Percentiles rank a stretch among this genome's conserved stretches.
Evolutionary conservation across 2,329 filamentous ascomycete genomes (phyloP).

Genomic region (Aspergillus melleus): DNA sequence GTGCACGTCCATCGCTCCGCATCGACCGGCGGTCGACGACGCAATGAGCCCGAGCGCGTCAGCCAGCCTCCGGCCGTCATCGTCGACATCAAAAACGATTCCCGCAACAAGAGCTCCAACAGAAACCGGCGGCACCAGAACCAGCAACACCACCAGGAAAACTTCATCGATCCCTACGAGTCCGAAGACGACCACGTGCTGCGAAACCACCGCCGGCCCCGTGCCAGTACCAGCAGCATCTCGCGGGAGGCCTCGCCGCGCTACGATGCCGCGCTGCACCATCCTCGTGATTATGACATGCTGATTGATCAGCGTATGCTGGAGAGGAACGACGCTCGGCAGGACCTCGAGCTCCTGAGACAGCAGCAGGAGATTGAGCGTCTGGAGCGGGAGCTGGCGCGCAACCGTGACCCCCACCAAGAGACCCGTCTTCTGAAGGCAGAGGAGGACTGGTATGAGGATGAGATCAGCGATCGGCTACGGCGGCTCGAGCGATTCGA

Average conservation of each 20-base stretch:
- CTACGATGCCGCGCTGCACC: slow-evolving; percentile 9
- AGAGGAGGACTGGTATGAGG: slow-evolving; percentile 47
- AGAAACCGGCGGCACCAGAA: slow-evolving; percentile 22
- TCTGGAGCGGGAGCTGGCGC: slow-evolving; percentile 34
- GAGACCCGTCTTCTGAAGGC: slow-evolving; percentile 33
- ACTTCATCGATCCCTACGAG: slow-evolving; percentile 22
- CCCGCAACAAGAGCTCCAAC: slow-evolving; percentile 28
- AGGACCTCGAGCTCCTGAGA: slow-evolving; percentile 35
- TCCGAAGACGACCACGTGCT: slow-evolving; percentile 27
- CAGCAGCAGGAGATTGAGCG: slow-evolving; percentile 39
- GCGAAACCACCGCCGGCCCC: slow-evolving; percentile 17
- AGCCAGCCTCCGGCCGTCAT: slow-evolving; percentile 28
- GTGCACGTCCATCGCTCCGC: slow-evolving; percentile 33
- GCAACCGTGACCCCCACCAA: slow-evolving; percentile 24
- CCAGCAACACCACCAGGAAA: slow-evolving; percentile 16
- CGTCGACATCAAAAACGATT: slow-evolving; percentile 38
- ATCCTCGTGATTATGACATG: slow-evolving; percentile 35
- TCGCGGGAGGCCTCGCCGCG: slow-evolving; percentile 27
- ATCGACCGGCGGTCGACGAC: slow-evolving; percentile 36
- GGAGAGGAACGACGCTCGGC: slow-evolving; percentile 33
- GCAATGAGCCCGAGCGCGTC: slow-evolving; percentile 17
- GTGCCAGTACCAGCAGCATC: slow-evolving; percentile 22
- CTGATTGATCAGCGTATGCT: slow-evolving; percentile 36
- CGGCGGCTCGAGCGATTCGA: slow-evolving; percentile 37
- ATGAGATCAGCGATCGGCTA: slow-evolving; percentile 40